phyloP scores from a whole-genome alignment of 768 basidiomycete species.

The Galerina sulciceps region DNA sequence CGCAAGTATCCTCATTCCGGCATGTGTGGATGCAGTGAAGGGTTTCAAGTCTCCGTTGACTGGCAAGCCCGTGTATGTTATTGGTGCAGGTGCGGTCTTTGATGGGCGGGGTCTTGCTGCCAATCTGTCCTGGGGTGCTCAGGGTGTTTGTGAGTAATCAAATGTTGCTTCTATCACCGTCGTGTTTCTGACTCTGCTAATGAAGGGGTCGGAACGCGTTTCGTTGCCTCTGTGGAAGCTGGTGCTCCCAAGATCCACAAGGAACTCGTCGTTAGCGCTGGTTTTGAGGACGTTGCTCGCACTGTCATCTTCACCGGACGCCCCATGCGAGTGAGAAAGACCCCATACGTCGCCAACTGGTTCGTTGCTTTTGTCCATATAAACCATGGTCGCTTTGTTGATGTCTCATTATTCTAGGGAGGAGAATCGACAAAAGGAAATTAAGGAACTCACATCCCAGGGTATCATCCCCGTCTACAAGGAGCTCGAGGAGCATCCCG shows the following conservation, averaged over 20 bases:
- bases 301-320: conserved; percentile 93
- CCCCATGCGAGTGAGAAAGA: conserved; percentile 83
- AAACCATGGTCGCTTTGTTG: background rate
- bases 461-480: conserved; percentile 79
- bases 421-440: conserved; percentile 77
- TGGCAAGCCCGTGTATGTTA: conserved; percentile 81
- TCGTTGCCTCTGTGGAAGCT: conserved; percentile 84
- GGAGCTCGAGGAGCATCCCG: conserved; percentile 81
- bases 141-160: conserved; percentile 77
- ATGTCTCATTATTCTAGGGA: conserved; percentile 51
- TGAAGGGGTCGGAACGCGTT: conserved; percentile 82
- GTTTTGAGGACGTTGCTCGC: conserved; percentile 78
- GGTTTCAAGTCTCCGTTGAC: conserved; percentile 80
- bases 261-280: conserved; percentile 69
- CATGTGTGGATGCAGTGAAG: conserved; percentile 84
- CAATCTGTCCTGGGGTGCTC: conserved; percentile 87
- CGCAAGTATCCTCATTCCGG: conserved; percentile 87
- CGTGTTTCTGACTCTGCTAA: conserved; percentile 1
- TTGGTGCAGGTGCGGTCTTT: conserved; percentile 92
- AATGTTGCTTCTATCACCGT: background rate
- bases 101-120: conserved; percentile 89
- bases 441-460: conserved; percentile 78
- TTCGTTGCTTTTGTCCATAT: conserved; percentile 29
- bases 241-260: conserved; percentile 86
- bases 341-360: conserved; percentile 87